These are phyloP conservation scores for Papiliotrema flavescens DNA, from an alignment of 1,284 basidiomycete genomes.

Conservation along the genomic window DNA sequence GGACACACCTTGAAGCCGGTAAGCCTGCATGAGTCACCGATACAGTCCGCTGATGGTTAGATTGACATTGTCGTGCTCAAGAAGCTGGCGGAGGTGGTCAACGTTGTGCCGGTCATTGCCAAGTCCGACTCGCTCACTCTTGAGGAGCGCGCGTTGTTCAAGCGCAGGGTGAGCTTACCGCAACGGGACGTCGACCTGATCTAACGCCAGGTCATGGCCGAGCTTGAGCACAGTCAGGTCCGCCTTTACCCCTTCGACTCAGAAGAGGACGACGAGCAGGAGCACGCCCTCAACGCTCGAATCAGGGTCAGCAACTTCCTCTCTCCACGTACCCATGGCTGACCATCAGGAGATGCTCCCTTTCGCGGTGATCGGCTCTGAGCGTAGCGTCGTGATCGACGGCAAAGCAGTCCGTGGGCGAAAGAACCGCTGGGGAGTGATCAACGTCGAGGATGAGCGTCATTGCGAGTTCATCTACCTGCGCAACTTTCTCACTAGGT, in stretches of 20 bases:
- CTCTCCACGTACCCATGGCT: not conserved
- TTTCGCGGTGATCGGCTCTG: constrained; percentile 94
- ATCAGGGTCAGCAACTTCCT: constrained; percentile 65
- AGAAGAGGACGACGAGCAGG: constrained; percentile 84
- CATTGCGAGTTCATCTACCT: constrained; percentile 99
- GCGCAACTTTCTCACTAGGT: constrained; percentile 92
- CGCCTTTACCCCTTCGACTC: constrained; percentile 95
- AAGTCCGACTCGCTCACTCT: constrained; percentile 94
- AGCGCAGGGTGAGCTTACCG: constrained; percentile 64
- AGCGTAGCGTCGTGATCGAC: constrained; percentile 88
- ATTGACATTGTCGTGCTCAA: constrained; percentile 99
- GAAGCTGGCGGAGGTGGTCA: constrained; percentile 96
- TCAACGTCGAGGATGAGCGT: constrained; percentile 93
- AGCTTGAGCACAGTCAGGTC: constrained; percentile 89
- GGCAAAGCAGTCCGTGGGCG: constrained; percentile 92
- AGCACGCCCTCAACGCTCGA: constrained; percentile 82
- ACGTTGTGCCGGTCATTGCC: constrained; percentile 97
- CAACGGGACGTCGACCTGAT: not conserved
- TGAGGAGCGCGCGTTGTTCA: constrained; percentile 90
- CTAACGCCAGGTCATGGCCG: constrained; percentile 72
- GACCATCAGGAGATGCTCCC: constrained; percentile 76
- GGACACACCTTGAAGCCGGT: constrained; percentile 81
- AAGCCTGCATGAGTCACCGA: constrained; percentile 8
- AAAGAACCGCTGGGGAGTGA: constrained; percentile 96
- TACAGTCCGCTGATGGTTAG: constrained; percentile 13